Conservation (phyloP, 371 early-diverging fungal species). For the Zychaea mexicana region DNA sequence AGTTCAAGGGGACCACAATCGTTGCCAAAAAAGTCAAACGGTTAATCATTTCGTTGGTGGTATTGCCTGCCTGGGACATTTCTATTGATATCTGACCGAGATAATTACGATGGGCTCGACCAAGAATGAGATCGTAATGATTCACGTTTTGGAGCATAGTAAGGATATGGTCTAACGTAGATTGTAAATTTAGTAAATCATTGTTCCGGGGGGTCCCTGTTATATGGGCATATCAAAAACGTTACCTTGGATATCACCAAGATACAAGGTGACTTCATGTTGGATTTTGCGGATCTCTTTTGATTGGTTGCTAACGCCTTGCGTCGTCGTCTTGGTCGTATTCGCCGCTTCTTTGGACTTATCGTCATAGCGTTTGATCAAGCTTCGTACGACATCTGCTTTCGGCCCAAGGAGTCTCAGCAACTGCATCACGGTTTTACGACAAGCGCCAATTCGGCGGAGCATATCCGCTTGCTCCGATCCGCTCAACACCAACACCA, state of each 20-base stretch:
- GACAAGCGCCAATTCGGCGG: conserved; percentile 80
- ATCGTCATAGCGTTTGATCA: conserved; percentile 64
- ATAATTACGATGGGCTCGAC: conserved; percentile 92
- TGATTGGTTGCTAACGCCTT: conserved; percentile 9
- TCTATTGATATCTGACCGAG: conserved; percentile 96
- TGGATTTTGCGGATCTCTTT: conserved; percentile 32
- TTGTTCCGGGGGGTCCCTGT: too few species aligned
- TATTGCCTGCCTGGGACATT: conserved; percentile 91
- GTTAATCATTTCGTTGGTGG: conserved; percentile 91
- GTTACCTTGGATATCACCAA: conserved; percentile 89
- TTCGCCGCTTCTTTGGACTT: conserved; percentile 41
- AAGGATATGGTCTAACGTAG: conserved; percentile 93
- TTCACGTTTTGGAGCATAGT: conserved; percentile 92
- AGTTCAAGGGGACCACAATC: conserved; percentile 85
- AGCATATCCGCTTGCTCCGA: conserved; percentile 88
- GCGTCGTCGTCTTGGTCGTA: conserved; percentile 27
- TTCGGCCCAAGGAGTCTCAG: conserved; percentile 78
- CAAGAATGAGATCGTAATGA: conserved; percentile 90
- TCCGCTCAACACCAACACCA: conserved; percentile 74
- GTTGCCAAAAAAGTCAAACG: conserved; percentile 88
- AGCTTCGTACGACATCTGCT: conserved; percentile 80
- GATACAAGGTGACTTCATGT: conserved; percentile 66
- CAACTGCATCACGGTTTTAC: conserved; percentile 82
- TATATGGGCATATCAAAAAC: not conserved
- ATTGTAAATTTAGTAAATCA: too few species aligned